These are phyloP conservation scores for Kalmusia sp. DNA, from an alignment of 2,329 filamentous ascomycete genomes.

Conservation along the genomic window DNA sequence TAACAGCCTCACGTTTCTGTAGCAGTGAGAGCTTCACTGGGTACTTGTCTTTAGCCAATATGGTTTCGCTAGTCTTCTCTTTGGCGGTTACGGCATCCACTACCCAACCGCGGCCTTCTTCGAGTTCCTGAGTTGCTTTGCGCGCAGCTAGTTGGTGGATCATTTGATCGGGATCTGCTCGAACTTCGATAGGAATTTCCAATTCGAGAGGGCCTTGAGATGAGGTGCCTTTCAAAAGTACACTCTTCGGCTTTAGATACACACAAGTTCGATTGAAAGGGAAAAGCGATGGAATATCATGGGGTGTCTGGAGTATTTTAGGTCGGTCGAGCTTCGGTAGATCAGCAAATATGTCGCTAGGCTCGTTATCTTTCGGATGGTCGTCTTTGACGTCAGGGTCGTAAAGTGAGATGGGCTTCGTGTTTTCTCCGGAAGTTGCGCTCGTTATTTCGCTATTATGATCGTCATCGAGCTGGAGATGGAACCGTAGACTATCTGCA, in stretches of 20 bases:
- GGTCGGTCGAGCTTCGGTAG: constrained; percentile 62
- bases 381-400: constrained; percentile 54
- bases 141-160: constrained; percentile 73
- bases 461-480: constrained; percentile 24
- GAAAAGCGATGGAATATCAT: constrained; percentile 67
- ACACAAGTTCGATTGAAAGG: constrained; percentile 68
- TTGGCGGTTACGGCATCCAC: constrained; percentile 39
- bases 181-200: constrained; percentile 64
- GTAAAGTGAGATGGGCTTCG: constrained; percentile 65
- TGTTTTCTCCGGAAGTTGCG: not conserved
- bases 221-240: constrained; percentile 64
- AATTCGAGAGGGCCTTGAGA: constrained; percentile 64
- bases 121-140: constrained; percentile 70
- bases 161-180: constrained; percentile 55
- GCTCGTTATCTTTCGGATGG: constrained; percentile 30
- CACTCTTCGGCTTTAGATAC: constrained; percentile 64
- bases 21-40: constrained; percentile 61
- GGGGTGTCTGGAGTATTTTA: constrained; percentile 67
- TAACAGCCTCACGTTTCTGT: constrained; percentile 68
- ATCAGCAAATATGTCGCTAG: constrained; percentile 50
- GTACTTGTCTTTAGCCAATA: constrained; percentile 44
- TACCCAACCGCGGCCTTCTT: constrained; percentile 71
- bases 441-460: not conserved
- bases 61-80: constrained; percentile 21
- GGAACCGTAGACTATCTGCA: constrained; percentile 52